Conservation (phyloP, 441 rosid genomes). For the Raphanus hybrid region DNA sequence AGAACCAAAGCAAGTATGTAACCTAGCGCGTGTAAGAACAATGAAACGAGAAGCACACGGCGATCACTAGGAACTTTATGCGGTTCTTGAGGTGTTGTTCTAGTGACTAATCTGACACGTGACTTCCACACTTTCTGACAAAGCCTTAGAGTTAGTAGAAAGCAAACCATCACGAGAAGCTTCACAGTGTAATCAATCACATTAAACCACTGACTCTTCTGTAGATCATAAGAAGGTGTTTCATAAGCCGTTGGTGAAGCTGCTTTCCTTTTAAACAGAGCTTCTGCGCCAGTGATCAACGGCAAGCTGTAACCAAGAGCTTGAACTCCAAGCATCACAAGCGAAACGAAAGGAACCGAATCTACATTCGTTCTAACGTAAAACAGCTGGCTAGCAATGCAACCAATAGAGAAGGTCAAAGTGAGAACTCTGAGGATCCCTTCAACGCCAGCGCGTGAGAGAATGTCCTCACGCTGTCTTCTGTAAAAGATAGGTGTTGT, state of each 20-base stretch:
- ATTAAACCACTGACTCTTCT: constrained; percentile 70
- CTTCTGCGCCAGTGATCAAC: constrained; percentile 83
- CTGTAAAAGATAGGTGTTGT: constrained; percentile 73
- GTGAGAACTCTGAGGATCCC: constrained; percentile 73
- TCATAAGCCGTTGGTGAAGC: constrained; percentile 52
- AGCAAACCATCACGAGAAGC: constrained; percentile 70
- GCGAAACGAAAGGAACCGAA: constrained; percentile 60
- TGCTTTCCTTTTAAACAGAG: constrained; percentile 60
- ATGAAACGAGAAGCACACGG: constrained; percentile 51
- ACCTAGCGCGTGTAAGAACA: constrained; percentile 58
- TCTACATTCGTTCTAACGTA: constrained; percentile 51
- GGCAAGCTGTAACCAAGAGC: constrained; percentile 79
- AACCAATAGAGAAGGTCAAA: constrained; percentile 69
- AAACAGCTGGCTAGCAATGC: constrained; percentile 69
- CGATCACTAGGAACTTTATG: constrained; percentile 69
- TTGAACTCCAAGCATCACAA: constrained; percentile 85
- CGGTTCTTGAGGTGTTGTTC: constrained; percentile 52
- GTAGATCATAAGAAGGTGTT: constrained; percentile 55
- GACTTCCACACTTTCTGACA: constrained; percentile 86
- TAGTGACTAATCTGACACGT: constrained; percentile 55
- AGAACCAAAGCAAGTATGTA: constrained; percentile 54
- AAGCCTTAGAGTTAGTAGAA: constrained; percentile 73
- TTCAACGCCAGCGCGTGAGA: constrained; percentile 74
- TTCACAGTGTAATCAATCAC: constrained; percentile 73
- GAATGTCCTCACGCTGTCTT: constrained; percentile 78